phyloP scores from a whole-genome alignment of 78 protist species.

The slime mould (Dictyostelium discoideum) region DNA sequence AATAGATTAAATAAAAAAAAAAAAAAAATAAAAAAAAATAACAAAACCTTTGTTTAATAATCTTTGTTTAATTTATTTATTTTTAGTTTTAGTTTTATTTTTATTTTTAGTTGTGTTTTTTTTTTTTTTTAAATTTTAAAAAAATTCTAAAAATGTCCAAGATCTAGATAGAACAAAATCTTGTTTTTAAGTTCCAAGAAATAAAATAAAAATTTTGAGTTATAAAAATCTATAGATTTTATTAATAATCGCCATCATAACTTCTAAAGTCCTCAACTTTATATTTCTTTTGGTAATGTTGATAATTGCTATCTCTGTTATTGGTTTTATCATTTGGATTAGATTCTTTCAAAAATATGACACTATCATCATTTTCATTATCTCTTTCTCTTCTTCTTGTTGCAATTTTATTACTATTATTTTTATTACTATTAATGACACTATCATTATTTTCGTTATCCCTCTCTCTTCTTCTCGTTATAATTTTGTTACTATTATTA shows the following conservation, averaged over 20 bases:
- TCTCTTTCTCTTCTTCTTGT: neutral
- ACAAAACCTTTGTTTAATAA: too few relatives aligned
- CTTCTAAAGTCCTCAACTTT: constrained; percentile 3
- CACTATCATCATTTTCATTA: neutral
- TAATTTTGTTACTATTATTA: neutral
- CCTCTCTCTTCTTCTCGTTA: neutral
- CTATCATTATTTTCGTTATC: neutral
- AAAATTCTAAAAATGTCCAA: too few relatives aligned
- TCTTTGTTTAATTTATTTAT: too few relatives aligned
- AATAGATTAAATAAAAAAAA: too few relatives aligned
- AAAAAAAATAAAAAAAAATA: too few relatives aligned
- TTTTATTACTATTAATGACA: constrained; percentile 20
- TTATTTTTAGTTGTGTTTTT: too few relatives aligned
- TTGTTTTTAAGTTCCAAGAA: too few relatives aligned
- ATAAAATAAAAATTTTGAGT: too few relatives aligned
- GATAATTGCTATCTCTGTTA: neutral
- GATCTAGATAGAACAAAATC: too few relatives aligned
- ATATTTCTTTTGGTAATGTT: neutral
- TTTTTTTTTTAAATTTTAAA: too few relatives aligned
- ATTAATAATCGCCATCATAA: neutral
- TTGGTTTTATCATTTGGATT: neutral
- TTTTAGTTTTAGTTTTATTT: too few relatives aligned
- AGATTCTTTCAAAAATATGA: neutral
- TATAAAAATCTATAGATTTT: too few relatives aligned
- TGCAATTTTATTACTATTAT: neutral